Percentiles rank a stretch among this genome's conserved stretches.
Conservation (phyloP, 164 flowering plant genomes). For the Umbilicus rupestris region DNA sequence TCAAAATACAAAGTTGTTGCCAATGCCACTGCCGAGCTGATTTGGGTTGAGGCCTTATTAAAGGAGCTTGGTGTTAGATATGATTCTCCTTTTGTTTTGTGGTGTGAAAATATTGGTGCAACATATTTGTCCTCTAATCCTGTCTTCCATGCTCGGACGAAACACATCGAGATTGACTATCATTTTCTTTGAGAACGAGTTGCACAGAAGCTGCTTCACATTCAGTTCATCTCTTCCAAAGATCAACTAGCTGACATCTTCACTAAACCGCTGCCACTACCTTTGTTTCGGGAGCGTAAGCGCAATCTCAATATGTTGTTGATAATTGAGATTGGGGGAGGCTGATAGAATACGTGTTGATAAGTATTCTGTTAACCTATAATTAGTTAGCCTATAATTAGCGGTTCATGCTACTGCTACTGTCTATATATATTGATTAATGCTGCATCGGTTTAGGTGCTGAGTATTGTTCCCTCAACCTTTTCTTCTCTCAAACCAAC, state of each 20-base stretch:
- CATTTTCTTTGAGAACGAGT: neutral
- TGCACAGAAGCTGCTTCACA: neutral
- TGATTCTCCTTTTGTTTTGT: neutral
- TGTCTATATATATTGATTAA: too few species aligned
- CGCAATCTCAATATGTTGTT: too few species aligned
- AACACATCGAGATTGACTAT: conserved; percentile 7
- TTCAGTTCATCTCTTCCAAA: neutral
- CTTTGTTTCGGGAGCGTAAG: neutral
- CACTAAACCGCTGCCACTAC: neutral
- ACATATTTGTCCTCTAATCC: neutral
- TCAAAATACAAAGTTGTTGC: neutral
- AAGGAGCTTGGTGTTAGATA: neutral
- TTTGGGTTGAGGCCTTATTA: neutral
- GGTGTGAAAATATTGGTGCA: neutral
- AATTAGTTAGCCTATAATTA: too few species aligned
- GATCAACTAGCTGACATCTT: neutral
- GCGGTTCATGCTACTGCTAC: too few species aligned
- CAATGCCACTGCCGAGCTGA: neutral
- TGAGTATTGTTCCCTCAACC: too few species aligned
- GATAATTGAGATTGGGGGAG: too few species aligned
- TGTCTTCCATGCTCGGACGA: neutral
- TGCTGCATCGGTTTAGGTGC: too few species aligned
- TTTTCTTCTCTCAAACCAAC: too few species aligned
- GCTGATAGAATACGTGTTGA: too few species aligned
- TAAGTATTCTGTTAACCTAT: too few species aligned